Evolutionary conservation across 1,139 yeast genomes (phyloP).

Genomic region (Hansenula lynferdii): DNA sequence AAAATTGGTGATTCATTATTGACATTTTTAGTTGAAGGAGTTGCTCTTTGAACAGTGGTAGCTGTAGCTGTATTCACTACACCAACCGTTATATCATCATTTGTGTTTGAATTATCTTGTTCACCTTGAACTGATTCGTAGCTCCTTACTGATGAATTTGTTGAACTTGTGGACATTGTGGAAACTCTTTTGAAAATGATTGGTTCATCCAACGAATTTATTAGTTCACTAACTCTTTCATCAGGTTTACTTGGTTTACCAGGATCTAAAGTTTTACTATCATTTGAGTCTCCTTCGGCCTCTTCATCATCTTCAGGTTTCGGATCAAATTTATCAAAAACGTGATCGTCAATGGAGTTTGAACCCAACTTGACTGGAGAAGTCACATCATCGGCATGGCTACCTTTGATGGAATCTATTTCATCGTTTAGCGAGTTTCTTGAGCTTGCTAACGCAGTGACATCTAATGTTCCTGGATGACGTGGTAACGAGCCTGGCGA

Average conservation of each 20-base stretch:
- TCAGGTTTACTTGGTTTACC: slow-evolving; percentile 26
- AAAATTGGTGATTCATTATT: slow-evolving; percentile 8
- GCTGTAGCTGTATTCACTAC: slow-evolving; percentile 14
- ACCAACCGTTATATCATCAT: slow-evolving; percentile 11
- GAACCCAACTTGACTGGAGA: background rate
- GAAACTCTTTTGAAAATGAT: slow-evolving; percentile 34
- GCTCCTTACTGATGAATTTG: slow-evolving; percentile 8
- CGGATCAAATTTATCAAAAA: background rate
- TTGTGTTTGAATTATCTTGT: slow-evolving; percentile 8
- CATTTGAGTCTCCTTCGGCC: slow-evolving; percentile 6
- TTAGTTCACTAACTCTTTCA: slow-evolving; percentile 18
- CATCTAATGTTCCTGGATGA: slow-evolving; percentile 56
- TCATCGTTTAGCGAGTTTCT: slow-evolving; percentile 7
- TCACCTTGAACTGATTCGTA: slow-evolving; percentile 11
- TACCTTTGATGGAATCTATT: background rate
- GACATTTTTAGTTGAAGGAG: slow-evolving; percentile 12
- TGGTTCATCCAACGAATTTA: slow-evolving; percentile 29
- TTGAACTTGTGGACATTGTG: slow-evolving; percentile 21
- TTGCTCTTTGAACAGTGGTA: slow-evolving; percentile 13
- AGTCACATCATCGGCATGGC: background rate
- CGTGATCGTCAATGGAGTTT: background rate
- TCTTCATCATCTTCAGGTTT: slow-evolving; percentile 3
- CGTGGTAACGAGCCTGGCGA: slow-evolving; percentile 42
- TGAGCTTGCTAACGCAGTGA: slow-evolving; percentile 40
- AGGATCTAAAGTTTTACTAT: slow-evolving; percentile 35